These are phyloP conservation scores for Cucurbita ficifolia DNA, from an alignment of 306 rosid genomes.

Conservation along the genomic window DNA sequence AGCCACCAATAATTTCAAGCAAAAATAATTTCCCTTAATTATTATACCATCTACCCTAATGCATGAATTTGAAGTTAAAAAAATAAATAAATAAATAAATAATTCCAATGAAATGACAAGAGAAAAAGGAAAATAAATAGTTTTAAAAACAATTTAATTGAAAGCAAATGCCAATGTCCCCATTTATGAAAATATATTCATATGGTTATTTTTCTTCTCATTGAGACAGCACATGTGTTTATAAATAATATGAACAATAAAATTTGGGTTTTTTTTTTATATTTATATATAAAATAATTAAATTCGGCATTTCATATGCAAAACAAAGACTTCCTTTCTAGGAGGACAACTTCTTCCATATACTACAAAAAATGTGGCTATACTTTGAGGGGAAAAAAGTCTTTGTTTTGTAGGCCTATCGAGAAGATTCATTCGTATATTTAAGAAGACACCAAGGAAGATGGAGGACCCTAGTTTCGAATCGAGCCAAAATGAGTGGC, in stretches of 20 bases:
- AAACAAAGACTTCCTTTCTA: conserved; percentile 1
- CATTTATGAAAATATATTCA: background rate
- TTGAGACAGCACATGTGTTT: conserved; percentile 4
- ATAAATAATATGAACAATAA: background rate
- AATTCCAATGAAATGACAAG: background rate
- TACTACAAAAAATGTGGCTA: background rate
- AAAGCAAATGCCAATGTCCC: conserved; percentile 2
- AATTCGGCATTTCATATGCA: background rate
- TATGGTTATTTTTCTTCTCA: conserved; percentile 2
- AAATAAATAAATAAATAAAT: background rate
- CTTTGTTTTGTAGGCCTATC: background rate
- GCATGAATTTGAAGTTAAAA: background rate
- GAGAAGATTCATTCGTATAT: background rate
- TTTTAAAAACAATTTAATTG: background rate
- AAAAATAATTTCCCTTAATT: conserved; percentile 4
- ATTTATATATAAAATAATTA: no score
- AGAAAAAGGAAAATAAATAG: background rate
- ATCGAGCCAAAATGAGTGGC: background rate
- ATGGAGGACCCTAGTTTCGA: background rate
- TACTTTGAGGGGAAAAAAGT: background rate
- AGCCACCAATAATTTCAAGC: conserved; percentile 1
- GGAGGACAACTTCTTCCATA: background rate
- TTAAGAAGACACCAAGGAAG: background rate
- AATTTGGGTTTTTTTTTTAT: background rate
- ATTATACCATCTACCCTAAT: conserved; percentile 2